These are phyloP conservation scores for Phytophthora capsici DNA, from an alignment of 352 stramenopile genomes.

Conservation along the genomic window DNA sequence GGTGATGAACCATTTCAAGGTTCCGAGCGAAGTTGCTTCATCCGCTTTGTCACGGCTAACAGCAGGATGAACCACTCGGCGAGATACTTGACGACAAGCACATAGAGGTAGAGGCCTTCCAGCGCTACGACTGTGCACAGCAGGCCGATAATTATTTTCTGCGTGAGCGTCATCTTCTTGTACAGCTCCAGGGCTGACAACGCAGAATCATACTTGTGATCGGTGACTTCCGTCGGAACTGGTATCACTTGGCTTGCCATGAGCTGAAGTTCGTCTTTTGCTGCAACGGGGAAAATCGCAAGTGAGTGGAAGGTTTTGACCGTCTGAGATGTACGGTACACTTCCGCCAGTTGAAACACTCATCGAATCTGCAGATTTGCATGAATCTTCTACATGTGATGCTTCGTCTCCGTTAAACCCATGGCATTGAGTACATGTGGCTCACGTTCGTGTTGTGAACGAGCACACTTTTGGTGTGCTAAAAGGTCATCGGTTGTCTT, in stretches of 20 bases:
- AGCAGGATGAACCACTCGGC: slow-evolving; percentile 22
- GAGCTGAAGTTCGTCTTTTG: neutral
- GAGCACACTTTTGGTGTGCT: no score
- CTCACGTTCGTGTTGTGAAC: no score
- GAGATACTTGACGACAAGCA: slow-evolving; percentile 13
- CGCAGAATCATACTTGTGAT: neutral
- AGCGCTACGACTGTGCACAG: slow-evolving; percentile 8
- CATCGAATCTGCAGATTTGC: slow-evolving; percentile 24
- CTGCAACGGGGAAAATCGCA: slow-evolving; percentile 7
- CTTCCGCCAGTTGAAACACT: neutral
- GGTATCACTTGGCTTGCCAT: slow-evolving; percentile 9
- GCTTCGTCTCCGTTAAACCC: slow-evolving; percentile 6
- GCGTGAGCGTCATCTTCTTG: slow-evolving; percentile 3
- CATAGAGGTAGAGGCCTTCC: slow-evolving; percentile 15
- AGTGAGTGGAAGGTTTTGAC: slow-evolving; percentile 1
- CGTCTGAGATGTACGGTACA: no score
- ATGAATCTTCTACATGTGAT: slow-evolving; percentile 14
- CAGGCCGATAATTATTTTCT: slow-evolving; percentile 19
- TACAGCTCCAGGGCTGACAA: neutral
- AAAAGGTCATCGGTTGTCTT: no score
- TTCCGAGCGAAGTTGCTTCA: slow-evolving; percentile 10
- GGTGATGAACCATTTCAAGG: neutral
- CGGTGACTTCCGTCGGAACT: slow-evolving; percentile 1
- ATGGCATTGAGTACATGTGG: no score
- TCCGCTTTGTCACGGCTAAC: slow-evolving; percentile 3